Percentiles rank a stretch among this genome's conserved stretches.
phyloP scores from a whole-genome alignment of 2,329 filamentous ascomycete genomes.

The Diaporthe velutina region DNA sequence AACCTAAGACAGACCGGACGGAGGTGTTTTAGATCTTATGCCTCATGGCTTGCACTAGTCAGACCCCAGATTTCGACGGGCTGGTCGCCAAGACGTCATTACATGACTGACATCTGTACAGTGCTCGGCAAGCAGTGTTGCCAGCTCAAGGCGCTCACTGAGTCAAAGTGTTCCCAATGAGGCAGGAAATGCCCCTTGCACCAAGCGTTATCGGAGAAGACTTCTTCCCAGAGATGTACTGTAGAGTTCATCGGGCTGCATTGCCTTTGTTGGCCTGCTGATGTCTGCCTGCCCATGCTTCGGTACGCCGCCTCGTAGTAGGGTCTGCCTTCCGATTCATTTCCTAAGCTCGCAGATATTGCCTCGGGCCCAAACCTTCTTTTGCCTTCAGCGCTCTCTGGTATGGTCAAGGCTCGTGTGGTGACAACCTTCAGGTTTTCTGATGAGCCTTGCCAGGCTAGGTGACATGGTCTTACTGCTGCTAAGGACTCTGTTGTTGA shows the following conservation, averaged over 20 bases:
- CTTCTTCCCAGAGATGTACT: background rate
- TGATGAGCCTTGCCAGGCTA: background rate
- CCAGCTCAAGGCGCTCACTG: background rate
- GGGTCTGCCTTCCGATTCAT: background rate
- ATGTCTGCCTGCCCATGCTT: background rate
- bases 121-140: background rate
- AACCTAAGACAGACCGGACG: constrained; percentile 16
- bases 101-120: background rate
- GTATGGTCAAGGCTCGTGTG: background rate
- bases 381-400: background rate
- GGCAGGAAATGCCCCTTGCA: background rate
- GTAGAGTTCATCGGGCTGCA: background rate
- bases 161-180: constrained; percentile 13
- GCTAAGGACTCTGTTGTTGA: background rate
- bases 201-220: background rate
- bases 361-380: background rate
- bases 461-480: background rate
- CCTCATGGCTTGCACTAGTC: constrained; percentile 24
- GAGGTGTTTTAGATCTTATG: constrained; percentile 28
- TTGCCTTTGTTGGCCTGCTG: background rate
- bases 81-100: constrained; percentile 18
- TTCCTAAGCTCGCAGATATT: constrained; percentile 1
- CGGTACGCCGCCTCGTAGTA: background rate
- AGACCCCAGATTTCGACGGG: background rate
- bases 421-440: background rate